These are phyloP conservation scores for Beauveria caledonica DNA, from an alignment of 2,329 filamentous ascomycete species.

Conservation along the genomic window DNA sequence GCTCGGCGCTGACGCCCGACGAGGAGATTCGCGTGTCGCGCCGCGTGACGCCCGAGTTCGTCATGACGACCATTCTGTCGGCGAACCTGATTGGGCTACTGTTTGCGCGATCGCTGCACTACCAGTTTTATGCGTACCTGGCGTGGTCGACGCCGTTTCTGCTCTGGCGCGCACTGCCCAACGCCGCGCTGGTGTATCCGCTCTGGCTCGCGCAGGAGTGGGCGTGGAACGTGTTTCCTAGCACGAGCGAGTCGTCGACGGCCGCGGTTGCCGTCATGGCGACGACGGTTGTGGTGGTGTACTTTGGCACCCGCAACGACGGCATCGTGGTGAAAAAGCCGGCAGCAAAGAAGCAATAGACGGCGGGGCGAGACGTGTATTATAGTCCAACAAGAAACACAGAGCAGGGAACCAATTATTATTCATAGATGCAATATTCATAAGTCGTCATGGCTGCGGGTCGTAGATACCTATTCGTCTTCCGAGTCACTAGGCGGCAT, in stretches of 20 bases:
- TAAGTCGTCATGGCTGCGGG: conserved; percentile 12
- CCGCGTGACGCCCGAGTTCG: conserved; percentile 60
- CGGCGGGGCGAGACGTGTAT: not conserved
- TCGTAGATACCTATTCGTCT: conserved; percentile 41
- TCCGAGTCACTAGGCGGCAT: conserved; percentile 79
- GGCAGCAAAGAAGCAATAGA: conserved; percentile 16
- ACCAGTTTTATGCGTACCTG: conserved; percentile 91
- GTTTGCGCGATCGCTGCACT: conserved; percentile 82
- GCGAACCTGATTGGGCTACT: conserved; percentile 74
- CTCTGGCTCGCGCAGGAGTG: conserved; percentile 78
- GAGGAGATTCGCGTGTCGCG: conserved; percentile 50
- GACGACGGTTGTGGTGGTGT: conserved; percentile 54
- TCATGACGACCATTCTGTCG: conserved; percentile 68
- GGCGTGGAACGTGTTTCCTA: conserved; percentile 94
- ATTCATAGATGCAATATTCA: conserved; percentile 22
- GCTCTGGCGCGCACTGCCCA: conserved; percentile 68
- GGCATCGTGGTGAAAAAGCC: conserved; percentile 18
- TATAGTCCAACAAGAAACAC: not conserved
- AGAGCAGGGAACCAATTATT: not conserved
- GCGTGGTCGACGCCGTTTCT: conserved; percentile 84
- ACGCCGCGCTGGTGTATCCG: conserved; percentile 56
- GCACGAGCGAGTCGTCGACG: conserved; percentile 47
- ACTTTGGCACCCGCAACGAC: conserved; percentile 45
- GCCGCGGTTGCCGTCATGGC: conserved; percentile 65
- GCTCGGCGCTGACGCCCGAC: conserved; percentile 36